Evolutionary conservation across 345 rosid species (phyloP).

Genomic region (Euphorbia peplus): DNA sequence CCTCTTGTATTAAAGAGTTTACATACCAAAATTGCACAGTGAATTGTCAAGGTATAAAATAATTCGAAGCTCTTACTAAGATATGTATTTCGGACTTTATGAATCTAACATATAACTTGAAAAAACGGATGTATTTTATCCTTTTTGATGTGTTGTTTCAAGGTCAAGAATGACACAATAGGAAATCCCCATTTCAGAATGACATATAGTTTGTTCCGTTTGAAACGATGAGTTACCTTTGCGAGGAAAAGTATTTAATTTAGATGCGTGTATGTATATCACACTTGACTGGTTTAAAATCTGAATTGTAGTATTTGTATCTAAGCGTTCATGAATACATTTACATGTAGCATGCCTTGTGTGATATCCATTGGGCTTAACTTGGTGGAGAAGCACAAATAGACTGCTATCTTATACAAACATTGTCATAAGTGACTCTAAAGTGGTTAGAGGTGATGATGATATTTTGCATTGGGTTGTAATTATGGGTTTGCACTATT

Average conservation of each 20-base stretch:
- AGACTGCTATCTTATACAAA: neutral
- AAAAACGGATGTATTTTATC: no score
- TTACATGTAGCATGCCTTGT: neutral
- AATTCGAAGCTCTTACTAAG: neutral
- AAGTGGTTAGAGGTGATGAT: neutral
- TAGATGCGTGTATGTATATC: neutral
- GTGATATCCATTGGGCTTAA: neutral
- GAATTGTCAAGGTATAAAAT: neutral
- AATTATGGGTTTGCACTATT: neutral
- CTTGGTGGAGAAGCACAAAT: neutral
- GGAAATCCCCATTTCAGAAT: neutral
- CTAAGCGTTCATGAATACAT: neutral
- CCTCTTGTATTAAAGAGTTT: neutral
- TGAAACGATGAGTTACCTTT: neutral
- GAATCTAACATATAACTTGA: neutral
- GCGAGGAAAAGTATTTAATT: neutral
- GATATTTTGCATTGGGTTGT: neutral
- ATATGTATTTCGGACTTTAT: neutral
- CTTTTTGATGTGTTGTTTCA: neutral
- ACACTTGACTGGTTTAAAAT: neutral
- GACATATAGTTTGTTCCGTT: neutral
- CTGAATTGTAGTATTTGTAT: neutral
- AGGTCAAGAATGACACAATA: neutral
- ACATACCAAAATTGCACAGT: neutral
- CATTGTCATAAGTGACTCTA: neutral